Conservation (phyloP, 2,329 filamentous ascomycete species). For the Sclerotinia borealis region DNA sequence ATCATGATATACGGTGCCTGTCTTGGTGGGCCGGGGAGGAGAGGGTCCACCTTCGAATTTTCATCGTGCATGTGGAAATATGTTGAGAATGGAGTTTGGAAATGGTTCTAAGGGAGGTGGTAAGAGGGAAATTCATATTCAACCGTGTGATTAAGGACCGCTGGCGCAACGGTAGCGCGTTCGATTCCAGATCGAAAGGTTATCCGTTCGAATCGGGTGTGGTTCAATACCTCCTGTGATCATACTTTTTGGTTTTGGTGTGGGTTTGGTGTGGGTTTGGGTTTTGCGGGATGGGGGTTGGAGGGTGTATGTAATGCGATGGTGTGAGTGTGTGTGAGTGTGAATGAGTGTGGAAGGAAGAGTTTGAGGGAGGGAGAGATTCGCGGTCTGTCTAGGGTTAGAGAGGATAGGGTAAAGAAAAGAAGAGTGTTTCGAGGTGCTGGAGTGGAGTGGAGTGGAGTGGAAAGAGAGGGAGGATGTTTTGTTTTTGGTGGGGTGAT, state of each 20-base stretch:
- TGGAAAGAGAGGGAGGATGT: no score
- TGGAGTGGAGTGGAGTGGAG: no score
- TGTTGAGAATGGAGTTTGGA: neutral
- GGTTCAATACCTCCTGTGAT: conserved; percentile 19
- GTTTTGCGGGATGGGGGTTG: neutral
- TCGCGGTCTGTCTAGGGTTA: no score
- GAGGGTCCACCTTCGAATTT: neutral
- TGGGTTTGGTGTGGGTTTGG: accelerated
- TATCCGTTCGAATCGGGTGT: conserved; percentile 31
- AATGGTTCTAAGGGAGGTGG: accelerated
- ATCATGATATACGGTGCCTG: accelerated
- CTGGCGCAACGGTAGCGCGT: conserved; percentile 24
- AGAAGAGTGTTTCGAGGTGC: neutral
- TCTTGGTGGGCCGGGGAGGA: neutral
- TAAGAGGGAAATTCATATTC: accelerated
- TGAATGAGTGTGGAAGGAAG: neutral
- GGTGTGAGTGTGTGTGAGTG: no score
- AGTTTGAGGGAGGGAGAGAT: neutral
- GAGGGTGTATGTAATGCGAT: no score
- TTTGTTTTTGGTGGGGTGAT: neutral
- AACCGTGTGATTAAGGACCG: conserved; percentile 7
- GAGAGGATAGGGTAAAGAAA: no score
- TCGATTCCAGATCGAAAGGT: conserved; percentile 32
- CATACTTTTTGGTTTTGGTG: neutral
- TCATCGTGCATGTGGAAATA: neutral